A percentile compares a stretch with the other conserved stretches of the same genome.
phyloP scores from a whole-genome alignment of 805 yeast species.

The Zygoascus biomembranicola region DNA sequence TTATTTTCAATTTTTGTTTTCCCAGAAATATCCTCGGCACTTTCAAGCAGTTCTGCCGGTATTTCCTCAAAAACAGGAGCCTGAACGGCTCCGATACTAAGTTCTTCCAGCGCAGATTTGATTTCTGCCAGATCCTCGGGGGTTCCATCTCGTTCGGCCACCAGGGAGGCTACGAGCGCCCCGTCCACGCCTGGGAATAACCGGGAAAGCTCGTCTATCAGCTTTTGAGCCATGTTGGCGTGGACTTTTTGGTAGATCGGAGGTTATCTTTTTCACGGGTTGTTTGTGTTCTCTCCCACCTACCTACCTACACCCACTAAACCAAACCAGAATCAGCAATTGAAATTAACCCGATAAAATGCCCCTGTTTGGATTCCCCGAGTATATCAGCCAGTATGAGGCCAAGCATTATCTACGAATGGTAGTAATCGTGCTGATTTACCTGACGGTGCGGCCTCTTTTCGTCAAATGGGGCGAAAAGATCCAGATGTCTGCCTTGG shows the following conservation, averaged over 20 bases:
- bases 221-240: neutral
- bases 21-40: neutral
- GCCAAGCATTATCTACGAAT: conserved; percentile 26
- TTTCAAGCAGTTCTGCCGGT: neutral
- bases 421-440: conserved; percentile 22
- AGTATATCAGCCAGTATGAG: conserved; percentile 20
- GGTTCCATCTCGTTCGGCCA: neutral
- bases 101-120: neutral
- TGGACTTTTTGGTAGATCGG: neutral
- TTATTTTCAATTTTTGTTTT: neutral
- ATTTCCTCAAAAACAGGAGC: neutral
- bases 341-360: too few relatives aligned
- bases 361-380: conserved; percentile 28
- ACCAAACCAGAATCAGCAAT: too few relatives aligned
- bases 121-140: neutral
- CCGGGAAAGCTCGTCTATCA: neutral
- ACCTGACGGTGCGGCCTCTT: conserved; percentile 25
- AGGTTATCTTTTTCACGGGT: too few relatives aligned
- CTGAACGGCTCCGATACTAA: neutral
- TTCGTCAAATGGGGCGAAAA: conserved; percentile 22
- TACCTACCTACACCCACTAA: too few relatives aligned
- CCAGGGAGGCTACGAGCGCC: neutral
- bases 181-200: neutral
- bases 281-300: too few relatives aligned
- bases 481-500: conserved; percentile 20